Base-by-base conservation (phyloP, 805 yeast genomes). In the Lachancea cidri region DNA sequence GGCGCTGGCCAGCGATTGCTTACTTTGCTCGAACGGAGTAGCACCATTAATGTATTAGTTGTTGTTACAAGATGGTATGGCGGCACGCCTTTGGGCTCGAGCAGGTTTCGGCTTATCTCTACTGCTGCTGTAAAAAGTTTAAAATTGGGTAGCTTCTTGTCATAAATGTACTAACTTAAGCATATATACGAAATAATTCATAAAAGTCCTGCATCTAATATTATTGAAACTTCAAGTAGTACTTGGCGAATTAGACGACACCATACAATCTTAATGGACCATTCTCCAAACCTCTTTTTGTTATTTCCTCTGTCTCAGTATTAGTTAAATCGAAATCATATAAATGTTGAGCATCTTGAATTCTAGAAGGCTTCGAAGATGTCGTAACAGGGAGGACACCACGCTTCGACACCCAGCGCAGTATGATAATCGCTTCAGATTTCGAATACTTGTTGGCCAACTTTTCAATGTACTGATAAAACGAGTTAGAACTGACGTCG, bases 31-130 rank as follows among this genome's bases (percentile, higher is more conserved):
- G 77, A 75, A 16, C 61, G 76, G 22, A 57, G 73, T 5, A 62
- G 72, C 29, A 40, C 78, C 9, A 59, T 70, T 3, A 80, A 83
- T 54, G 73, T 79, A 0, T 52, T 85, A 14, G 72, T 85, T 1
- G 78, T 85, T 19, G 93, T 83, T 0, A 75, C 85, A 0, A 57
- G 95, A 45, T 85, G 94, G 95, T 83, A 82, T 54, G 91, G 91
- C 1, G 94, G 95, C 0, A 70, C 71, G 0, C 85, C 84, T 3
- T 55, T 86, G 31, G 95, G 95, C 0, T 71, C 86, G 4, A 71
- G 77, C 17, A 60, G 95, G 41, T 86, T 85, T 53, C 68, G 85
- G 44, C 81, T 78, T 49, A 84, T 86, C 4, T 71, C 77, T 36
- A 68, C 72, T 18, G 75, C 73, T 11, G 81, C 79, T 0, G 63